Evolutionary conservation across 352 stramenopile species (phyloP).

Genomic region (Pythium oligandrum): DNA sequence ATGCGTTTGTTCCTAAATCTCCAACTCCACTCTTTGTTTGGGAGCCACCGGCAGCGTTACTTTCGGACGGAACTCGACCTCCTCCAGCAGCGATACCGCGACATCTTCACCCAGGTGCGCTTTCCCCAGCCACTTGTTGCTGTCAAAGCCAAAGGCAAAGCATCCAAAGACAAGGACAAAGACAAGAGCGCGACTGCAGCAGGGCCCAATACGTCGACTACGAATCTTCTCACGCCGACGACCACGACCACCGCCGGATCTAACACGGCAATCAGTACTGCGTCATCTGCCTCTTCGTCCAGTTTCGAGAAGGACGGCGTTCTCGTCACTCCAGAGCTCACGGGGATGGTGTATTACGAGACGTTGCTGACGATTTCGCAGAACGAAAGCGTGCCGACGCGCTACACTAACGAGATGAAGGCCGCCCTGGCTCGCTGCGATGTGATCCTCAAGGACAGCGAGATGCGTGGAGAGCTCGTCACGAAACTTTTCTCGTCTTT

Average conservation of each 20-base stretch:
- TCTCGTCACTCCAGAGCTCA: conserved; percentile 21
- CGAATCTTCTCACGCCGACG: conserved; percentile 5
- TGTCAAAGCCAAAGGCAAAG: conserved; percentile 29
- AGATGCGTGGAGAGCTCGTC: conserved; percentile 58
- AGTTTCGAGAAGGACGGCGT: conserved; percentile 42
- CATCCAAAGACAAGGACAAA: conserved; percentile 23
- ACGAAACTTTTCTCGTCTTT: conserved; percentile 70
- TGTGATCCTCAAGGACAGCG: conserved; percentile 59
- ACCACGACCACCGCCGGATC: background rate
- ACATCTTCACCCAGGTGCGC: conserved; percentile 31
- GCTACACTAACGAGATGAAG: conserved; percentile 33
- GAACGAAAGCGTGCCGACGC: conserved; percentile 30
- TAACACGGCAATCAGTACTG: background rate
- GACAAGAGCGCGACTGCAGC: conserved; percentile 3
- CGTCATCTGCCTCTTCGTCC: conserved; percentile 27
- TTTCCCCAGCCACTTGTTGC: conserved; percentile 42
- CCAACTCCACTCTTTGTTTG: conserved; percentile 79
- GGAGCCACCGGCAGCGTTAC: conserved; percentile 64
- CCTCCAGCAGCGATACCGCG: conserved; percentile 39
- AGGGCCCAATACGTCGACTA: conserved; percentile 6
- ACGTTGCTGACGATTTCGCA: conserved; percentile 41
- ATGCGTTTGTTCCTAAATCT: conserved; percentile 69
- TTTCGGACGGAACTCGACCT: conserved; percentile 62
- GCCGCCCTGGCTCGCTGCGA: conserved; percentile 49
- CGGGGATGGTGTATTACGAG: conserved; percentile 44